A percentile compares a stretch with the other conserved stretches of the same genome.
These are phyloP conservation scores for Leucosporidium scottii DNA, from an alignment of 768 basidiomycete genomes.

Conservation along the genomic window DNA sequence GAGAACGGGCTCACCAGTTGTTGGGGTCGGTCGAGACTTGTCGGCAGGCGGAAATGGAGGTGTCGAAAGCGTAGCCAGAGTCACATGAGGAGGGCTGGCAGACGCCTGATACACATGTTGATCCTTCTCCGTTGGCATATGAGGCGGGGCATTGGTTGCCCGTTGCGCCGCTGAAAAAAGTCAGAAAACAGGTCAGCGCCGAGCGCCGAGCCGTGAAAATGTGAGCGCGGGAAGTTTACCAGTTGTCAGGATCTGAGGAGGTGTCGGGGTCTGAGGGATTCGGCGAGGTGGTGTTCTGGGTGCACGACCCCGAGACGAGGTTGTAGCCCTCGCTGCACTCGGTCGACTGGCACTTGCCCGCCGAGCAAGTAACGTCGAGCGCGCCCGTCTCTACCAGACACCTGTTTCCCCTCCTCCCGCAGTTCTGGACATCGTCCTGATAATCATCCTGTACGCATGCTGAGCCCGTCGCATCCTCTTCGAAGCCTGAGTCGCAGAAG, in stretches of 20 bases:
- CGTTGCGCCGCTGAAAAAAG: constrained; percentile 5
- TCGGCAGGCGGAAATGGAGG: constrained; percentile 12
- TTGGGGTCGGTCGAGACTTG: constrained; percentile 3
- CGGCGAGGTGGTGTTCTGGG: constrained; percentile 12
- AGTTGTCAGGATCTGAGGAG: constrained; percentile 9
- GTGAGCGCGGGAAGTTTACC: constrained; percentile 5
- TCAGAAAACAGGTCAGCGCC: neutral
- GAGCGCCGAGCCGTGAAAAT: neutral
- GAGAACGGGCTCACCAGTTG: constrained; percentile 18
- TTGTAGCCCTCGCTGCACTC: constrained; percentile 15
- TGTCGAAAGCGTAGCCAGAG: constrained; percentile 18
- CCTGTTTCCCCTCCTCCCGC: constrained; percentile 7
- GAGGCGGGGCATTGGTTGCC: constrained; percentile 17
- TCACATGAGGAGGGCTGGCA: constrained; percentile 19
- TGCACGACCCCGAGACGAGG: constrained; percentile 16
- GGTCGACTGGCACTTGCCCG: constrained; percentile 12
- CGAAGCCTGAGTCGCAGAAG: neutral
- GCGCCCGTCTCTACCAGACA: constrained; percentile 4
- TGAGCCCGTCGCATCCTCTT: neutral
- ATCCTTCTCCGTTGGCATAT: constrained; percentile 19
- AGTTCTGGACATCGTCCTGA: constrained; percentile 10
- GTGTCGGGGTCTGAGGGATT: neutral
- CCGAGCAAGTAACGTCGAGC: constrained; percentile 6
- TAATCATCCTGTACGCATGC: neutral
- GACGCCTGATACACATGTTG: constrained; percentile 12